Percentiles rank a stretch among this genome's conserved stretches.
Evolutionary conservation across 441 rosid species (phyloP).

Genomic region (Daphne laureola): DNA sequence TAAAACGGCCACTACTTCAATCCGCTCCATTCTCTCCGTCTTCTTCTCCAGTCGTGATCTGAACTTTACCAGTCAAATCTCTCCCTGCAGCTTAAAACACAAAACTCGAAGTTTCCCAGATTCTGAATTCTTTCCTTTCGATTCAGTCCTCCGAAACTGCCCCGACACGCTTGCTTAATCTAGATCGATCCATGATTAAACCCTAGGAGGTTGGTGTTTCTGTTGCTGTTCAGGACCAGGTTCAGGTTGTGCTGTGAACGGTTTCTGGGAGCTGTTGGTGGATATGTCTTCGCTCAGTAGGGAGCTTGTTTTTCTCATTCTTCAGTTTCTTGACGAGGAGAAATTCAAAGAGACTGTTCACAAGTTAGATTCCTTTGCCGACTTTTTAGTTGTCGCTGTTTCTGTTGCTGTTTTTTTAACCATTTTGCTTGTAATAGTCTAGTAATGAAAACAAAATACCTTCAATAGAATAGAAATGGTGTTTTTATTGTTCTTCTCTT

Average conservation of each 20-base stretch:
- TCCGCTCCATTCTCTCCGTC: background rate
- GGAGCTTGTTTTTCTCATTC: slow-evolving; percentile 55
- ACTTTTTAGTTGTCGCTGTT: background rate
- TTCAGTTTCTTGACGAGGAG: slow-evolving; percentile 62
- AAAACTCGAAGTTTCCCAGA: background rate
- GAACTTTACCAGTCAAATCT: slow-evolving; percentile 8
- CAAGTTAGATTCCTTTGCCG: slow-evolving; percentile 25
- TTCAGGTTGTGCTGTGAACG: background rate
- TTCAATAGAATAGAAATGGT: no score
- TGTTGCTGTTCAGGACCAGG: no score
- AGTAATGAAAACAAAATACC: no score
- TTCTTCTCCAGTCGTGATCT: background rate
- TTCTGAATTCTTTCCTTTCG: background rate
- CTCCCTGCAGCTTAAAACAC: background rate
- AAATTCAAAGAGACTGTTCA: slow-evolving; percentile 50
- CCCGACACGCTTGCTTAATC: background rate
- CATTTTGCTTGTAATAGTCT: no score
- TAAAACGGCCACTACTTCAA: background rate
- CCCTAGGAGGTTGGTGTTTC: background rate
- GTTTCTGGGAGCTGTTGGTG: background rate
- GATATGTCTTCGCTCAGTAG: slow-evolving; percentile 52
- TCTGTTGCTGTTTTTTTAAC: background rate
- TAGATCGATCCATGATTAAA: slow-evolving; percentile 11
- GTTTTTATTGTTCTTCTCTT: no score
- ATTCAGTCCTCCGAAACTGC: background rate